Percentiles rank a stretch among this genome's conserved stretches.
Evolutionary conservation across 805 yeast species (phyloP).

Genomic region (Vanderwaltozyma verrucispora): DNA sequence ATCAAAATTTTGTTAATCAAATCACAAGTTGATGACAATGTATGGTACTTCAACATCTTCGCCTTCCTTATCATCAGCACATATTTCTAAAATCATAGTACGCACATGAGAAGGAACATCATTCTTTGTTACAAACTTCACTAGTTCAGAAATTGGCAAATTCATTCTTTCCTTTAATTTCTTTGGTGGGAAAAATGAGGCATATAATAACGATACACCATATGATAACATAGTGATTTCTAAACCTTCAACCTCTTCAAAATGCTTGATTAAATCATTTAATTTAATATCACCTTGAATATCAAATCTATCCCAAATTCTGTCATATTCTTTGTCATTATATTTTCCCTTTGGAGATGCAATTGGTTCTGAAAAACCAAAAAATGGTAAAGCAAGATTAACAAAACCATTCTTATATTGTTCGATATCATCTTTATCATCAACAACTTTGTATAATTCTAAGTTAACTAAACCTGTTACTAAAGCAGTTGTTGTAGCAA

Average conservation of each 20-base stretch:
- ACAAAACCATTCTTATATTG: conserved; percentile 87
- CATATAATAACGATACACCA: conserved; percentile 82
- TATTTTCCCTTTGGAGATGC: conserved; percentile 75
- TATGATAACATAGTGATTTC: conserved; percentile 86
- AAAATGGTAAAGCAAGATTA: conserved; percentile 87
- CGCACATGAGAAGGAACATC: conserved; percentile 64
- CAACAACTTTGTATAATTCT: conserved; percentile 85
- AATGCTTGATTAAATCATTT: conserved; percentile 60
- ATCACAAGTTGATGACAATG: conserved; percentile 49
- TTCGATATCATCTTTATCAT: conserved; percentile 63
- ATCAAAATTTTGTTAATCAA: background rate
- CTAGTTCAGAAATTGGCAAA: conserved; percentile 60
- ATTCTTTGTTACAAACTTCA: conserved; percentile 78
- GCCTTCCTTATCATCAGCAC: conserved; percentile 84
- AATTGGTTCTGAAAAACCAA: conserved; percentile 95
- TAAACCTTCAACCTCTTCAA: conserved; percentile 73
- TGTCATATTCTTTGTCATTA: conserved; percentile 69
- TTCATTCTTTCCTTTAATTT: conserved; percentile 70
- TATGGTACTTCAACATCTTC: conserved; percentile 96
- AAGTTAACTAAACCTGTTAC: conserved; percentile 92
- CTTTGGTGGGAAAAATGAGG: conserved; percentile 88
- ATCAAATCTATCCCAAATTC: conserved; percentile 92
- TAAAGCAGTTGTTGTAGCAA: conserved; percentile 97
- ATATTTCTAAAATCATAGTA: conserved; percentile 77
- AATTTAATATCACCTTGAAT: conserved; percentile 68